Base-by-base conservation (phyloP, 2,329 filamentous ascomycete genomes). In the Ciborinia camelliae region DNA sequence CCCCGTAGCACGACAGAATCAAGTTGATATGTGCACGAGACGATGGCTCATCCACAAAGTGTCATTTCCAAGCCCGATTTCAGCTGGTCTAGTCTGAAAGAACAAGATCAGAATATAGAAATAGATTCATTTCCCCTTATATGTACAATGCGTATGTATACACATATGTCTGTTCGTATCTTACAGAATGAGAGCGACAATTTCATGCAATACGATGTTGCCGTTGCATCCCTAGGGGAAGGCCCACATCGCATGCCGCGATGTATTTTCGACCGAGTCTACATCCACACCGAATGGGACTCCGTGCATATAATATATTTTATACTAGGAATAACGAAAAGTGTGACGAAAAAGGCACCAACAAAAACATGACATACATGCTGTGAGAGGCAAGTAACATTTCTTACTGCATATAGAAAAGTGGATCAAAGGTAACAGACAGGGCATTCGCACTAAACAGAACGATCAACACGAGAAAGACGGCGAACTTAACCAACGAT, bases 1-100 rank as follows among this genome's bases (percentile, higher is more conserved):
- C 55, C 62, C 62, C 62, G 62, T 64, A 52, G 54, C 54, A 63
- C 62, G 26, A 59, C 62, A 63, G 52, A 63, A 63, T 48, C 52
- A 58, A 63, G 43, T 63, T 63, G 61, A 59, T 26, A 23, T 58
- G 47, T 50, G 23, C 43, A 50, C 52, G 52, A 50, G 41, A 59
- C 62, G 35, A 57, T 37, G 35, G 47, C 47, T 58, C 45, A 35
- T 59, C 45, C 62, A 57, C 45, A 50, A 63, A 63, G 23, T 30
- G 52, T 23, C 43, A 39, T 50, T 41, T 20, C 30, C 26, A 55
- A 35, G 53, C 47, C 32, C 39, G 23, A 50, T 37, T 58, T 58
- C 53, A 63, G 45, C 62, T 63, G 23, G 45, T 63, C 35, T 37
- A n/a, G 9, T 41, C 26, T 51, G 41, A 37, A 50, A 51, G 53